phyloP scores from a whole-genome alignment of 129 eudicot species.

The Chrysanthemum makinoi region DNA sequence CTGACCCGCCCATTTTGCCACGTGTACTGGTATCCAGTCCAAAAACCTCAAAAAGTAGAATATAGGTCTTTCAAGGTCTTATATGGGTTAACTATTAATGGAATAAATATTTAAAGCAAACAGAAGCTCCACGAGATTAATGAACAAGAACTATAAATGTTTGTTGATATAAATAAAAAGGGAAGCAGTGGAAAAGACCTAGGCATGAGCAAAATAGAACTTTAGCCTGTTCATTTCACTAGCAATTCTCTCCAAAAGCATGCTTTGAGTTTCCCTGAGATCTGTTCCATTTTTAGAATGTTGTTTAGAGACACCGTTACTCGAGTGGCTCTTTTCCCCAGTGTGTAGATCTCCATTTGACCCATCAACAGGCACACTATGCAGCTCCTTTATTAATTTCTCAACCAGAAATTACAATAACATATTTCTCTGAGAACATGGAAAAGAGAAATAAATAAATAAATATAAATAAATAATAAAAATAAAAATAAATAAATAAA shows the following conservation, averaged over 20 bases:
- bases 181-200: slow-evolving; percentile 58
- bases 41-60: too few relatives aligned
- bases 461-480: too few relatives aligned
- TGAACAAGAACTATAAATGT: not conserved
- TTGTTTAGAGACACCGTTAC: slow-evolving; percentile 71
- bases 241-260: slow-evolving; percentile 97
- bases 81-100: not conserved
- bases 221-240: slow-evolving; percentile 99
- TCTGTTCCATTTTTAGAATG: slow-evolving; percentile 69
- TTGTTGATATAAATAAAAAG: slow-evolving; percentile 6
- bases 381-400: slow-evolving; percentile 85
- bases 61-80: not conserved
- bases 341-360: slow-evolving; percentile 52
- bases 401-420: slow-evolving; percentile 60
- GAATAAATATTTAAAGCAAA: not conserved
- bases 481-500: too few relatives aligned
- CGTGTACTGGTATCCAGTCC: too few relatives aligned
- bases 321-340: slow-evolving; percentile 45
- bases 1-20: too few relatives aligned
- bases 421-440: not conserved
- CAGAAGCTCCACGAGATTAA: slow-evolving; percentile 12
- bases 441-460: too few relatives aligned
- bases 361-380: slow-evolving; percentile 81
- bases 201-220: slow-evolving; percentile 86
- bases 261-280: slow-evolving; percentile 90